Evolutionary conservation across 176 grass and related monocot species (phyloP).

Genomic region (Carex myosuroides): DNA sequence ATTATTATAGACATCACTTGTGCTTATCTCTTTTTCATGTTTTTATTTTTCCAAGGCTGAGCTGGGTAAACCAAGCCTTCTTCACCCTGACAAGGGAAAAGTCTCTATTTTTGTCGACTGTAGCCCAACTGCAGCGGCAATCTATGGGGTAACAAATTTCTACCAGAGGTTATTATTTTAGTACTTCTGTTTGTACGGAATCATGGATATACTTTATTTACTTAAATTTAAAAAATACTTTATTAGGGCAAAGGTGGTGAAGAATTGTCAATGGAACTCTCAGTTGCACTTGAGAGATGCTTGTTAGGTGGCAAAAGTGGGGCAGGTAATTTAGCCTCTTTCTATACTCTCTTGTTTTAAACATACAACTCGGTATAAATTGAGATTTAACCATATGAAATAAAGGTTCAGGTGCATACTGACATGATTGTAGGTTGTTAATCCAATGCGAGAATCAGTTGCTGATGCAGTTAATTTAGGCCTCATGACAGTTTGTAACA

Average conservation of each 20-base stretch:
- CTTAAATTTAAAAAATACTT: conserved; percentile 19
- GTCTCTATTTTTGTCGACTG: conserved; percentile 82
- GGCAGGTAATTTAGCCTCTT: conserved; percentile 45
- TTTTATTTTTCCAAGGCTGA: conserved; percentile 46
- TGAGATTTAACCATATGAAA: neutral
- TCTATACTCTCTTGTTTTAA: neutral
- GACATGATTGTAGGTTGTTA: neutral
- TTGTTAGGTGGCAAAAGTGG: conserved; percentile 83
- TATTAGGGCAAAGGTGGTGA: conserved; percentile 81
- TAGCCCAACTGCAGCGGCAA: conserved; percentile 65
- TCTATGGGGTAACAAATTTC: conserved; percentile 56
- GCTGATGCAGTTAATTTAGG: neutral
- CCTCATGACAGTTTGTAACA: neutral
- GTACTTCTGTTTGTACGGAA: neutral
- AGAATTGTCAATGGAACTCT: conserved; percentile 72
- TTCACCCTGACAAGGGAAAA: conserved; percentile 84
- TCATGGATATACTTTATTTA: conserved; percentile 22
- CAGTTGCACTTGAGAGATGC: conserved; percentile 71
- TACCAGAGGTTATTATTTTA: neutral
- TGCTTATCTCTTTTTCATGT: neutral
- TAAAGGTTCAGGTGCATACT: neutral
- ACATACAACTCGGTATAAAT: neutral
- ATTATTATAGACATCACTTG: neutral
- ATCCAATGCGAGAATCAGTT: neutral
- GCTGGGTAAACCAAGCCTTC: conserved; percentile 69